Conservation (phyloP, 2,329 filamentous ascomycete species). For the Byssochlamys sp. region DNA sequence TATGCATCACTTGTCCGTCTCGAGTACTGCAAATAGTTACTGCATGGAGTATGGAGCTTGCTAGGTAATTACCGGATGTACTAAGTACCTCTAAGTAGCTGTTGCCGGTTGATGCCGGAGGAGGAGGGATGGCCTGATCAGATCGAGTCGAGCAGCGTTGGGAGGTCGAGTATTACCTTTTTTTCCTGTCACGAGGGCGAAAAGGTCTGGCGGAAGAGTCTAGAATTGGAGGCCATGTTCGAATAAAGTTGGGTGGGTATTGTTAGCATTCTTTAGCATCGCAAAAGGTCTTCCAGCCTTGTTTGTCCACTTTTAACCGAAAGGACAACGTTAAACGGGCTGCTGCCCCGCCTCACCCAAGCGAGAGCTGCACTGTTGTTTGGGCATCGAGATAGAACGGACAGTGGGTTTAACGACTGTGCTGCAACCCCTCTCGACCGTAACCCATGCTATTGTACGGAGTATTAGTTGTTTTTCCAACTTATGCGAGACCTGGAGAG, state of each 20-base stretch:
- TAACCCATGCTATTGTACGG: neutral
- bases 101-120: neutral
- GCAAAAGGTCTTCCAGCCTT: neutral
- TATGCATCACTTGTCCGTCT: neutral
- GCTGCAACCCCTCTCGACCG: neutral
- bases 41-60: neutral
- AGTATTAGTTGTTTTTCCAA: too few relatives aligned
- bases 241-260: neutral
- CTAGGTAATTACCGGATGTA: too few relatives aligned
- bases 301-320: neutral
- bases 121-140: neutral
- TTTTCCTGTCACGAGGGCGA: neutral
- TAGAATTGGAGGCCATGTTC: neutral
- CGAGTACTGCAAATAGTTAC: neutral
- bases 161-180: neutral
- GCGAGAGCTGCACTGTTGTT: neutral
- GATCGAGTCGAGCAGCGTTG: neutral
- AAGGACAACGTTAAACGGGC: too few relatives aligned
- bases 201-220: neutral
- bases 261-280: neutral
- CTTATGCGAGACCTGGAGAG: too few relatives aligned
- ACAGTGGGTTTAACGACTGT: too few relatives aligned
- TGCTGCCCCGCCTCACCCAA: too few relatives aligned
- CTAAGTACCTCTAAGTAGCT: too few relatives aligned
- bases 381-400: neutral